These are phyloP conservation scores for Cladosporium sp. DNA, from an alignment of 2,329 filamentous ascomycete species.

Conservation along the genomic window DNA sequence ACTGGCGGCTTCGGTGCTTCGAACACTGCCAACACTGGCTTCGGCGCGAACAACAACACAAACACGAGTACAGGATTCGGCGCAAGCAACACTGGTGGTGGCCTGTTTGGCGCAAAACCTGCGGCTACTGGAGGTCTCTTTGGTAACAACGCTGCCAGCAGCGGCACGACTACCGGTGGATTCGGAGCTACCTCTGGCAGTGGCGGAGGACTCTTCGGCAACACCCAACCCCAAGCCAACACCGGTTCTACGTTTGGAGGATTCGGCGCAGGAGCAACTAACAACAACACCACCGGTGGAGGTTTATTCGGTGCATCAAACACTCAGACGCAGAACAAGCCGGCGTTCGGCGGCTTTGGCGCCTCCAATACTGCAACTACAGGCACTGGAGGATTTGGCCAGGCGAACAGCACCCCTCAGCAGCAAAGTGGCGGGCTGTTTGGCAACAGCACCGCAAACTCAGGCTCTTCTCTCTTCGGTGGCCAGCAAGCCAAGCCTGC, in stretches of 20 bases:
- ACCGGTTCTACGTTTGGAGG: slow-evolving; percentile 7
- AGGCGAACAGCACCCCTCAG: slow-evolving; percentile 39
- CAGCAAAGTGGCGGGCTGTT: slow-evolving; percentile 30
- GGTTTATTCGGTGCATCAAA: slow-evolving; percentile 34
- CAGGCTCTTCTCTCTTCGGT: slow-evolving; percentile 41
- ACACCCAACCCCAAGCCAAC: slow-evolving; percentile 11
- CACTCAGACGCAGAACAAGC: slow-evolving; percentile 19
- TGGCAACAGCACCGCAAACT: slow-evolving; percentile 35
- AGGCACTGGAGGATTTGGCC: slow-evolving; percentile 21
- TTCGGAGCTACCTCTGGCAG: slow-evolving; percentile 12
- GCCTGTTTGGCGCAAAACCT: slow-evolving; percentile 36
- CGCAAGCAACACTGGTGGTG: slow-evolving; percentile 19
- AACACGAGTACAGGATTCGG: slow-evolving; percentile 23
- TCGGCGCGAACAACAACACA: slow-evolving; percentile 24
- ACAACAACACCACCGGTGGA: slow-evolving; percentile 14
- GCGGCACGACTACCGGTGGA: slow-evolving; percentile 11
- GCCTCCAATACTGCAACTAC: slow-evolving; percentile 21
- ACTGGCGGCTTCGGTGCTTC: slow-evolving; percentile 31
- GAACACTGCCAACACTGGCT: slow-evolving; percentile 27
- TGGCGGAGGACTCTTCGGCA: slow-evolving; percentile 15
- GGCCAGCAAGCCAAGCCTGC: slow-evolving; percentile 22
- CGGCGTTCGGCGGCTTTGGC: slow-evolving; percentile 32
- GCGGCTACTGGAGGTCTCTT: slow-evolving; percentile 24
- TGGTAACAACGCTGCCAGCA: slow-evolving; percentile 25
- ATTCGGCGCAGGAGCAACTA: slow-evolving; percentile 3